phyloP scores from a whole-genome alignment of 2,329 filamentous ascomycete genomes.

The Xylaria sp. region DNA sequence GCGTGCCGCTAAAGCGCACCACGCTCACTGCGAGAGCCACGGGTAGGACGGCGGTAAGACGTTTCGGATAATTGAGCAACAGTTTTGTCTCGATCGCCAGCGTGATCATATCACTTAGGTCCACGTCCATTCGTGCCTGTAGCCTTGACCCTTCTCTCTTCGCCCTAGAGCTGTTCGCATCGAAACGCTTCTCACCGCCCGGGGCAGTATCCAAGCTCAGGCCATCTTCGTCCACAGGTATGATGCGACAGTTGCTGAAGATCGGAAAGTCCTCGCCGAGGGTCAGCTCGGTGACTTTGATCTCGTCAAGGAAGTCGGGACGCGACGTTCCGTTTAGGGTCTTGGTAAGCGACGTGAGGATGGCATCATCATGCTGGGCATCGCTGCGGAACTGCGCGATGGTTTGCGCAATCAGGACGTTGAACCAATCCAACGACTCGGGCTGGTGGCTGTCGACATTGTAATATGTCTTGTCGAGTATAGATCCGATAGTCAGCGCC shows the following conservation, averaged over 20 bases:
- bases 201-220: slow-evolving; percentile 51
- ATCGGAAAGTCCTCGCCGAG: slow-evolving; percentile 98
- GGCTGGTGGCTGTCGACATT: slow-evolving; percentile 94
- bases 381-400: slow-evolving; percentile 94
- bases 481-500: slow-evolving; percentile 85
- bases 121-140: slow-evolving; percentile 95
- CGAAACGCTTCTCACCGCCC: slow-evolving; percentile 51
- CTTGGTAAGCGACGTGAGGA: slow-evolving; percentile 81
- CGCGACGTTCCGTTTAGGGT: slow-evolving; percentile 84
- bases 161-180: slow-evolving; percentile 49
- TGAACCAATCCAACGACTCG: slow-evolving; percentile 98
- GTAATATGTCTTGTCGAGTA: slow-evolving; percentile 96
- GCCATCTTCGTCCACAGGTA: slow-evolving; percentile 83
- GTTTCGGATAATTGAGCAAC: slow-evolving; percentile 91
- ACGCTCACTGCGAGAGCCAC: slow-evolving; percentile 91
- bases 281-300: slow-evolving; percentile 89
- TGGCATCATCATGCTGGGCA: slow-evolving; percentile 87
- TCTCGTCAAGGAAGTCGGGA: slow-evolving; percentile 91
- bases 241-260: slow-evolving; percentile 96
- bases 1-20: slow-evolving; percentile 89
- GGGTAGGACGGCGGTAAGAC: slow-evolving; percentile 83
- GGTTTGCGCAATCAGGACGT: slow-evolving; percentile 93
- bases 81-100: slow-evolving; percentile 93
- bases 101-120: slow-evolving; percentile 93
- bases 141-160: slow-evolving; percentile 71